Base-by-base conservation (phyloP, 495 filamentous ascomycete species). In the Rhypophila decipiens region DNA sequence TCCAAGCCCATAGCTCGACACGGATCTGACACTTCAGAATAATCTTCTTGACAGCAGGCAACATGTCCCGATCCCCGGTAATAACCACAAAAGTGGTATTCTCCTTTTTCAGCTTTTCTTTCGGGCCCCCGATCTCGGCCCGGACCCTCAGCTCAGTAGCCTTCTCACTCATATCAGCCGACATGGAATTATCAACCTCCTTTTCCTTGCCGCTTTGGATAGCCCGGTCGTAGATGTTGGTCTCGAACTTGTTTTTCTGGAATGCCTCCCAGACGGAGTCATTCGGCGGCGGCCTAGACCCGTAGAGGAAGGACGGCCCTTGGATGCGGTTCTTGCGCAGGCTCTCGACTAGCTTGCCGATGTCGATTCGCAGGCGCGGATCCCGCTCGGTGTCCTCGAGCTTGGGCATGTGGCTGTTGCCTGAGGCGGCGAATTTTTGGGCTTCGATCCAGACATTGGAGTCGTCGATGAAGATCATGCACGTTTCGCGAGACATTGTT, bases 351-450 rank as follows among this genome's bases (percentile, higher is more conserved):
- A 44, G 42, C 42, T 44, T 34, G 42, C 27, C 42, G 13, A 44
- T 29, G 24, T 44, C 42, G 42, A 44, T 44, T 11, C 42, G 27
- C 10, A 33, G 42, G 5, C 42, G 42, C 8, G 42, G 42, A 23
- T 49, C 38, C 8, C 19, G 36, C 20, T 39, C 44, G 38, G 4
- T 31, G 44, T 47, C 50, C 21, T 47, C 34, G 23, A 52, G 36
- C 17, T 47, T 47, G 44, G 37, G 41, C 49, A 51, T 46, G 40
- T 45, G 41, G 19, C 21, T 38, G 33, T 50, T 50, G 39, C 47
- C 37, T 20, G 36, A 42, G 23, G 44, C 44, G 20, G 50, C 50
- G 44, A 52, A 52, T 39, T 52, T 52, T 38, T 52, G 35, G 13
- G 44, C 50, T 44, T 52, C 50, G 13, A 52, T 42, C 44, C 44